Percentiles rank a stretch among this genome's conserved stretches.
Evolutionary conservation across 306 rosid genomes (phyloP).

Genomic region (Prosopis cineraria): DNA sequence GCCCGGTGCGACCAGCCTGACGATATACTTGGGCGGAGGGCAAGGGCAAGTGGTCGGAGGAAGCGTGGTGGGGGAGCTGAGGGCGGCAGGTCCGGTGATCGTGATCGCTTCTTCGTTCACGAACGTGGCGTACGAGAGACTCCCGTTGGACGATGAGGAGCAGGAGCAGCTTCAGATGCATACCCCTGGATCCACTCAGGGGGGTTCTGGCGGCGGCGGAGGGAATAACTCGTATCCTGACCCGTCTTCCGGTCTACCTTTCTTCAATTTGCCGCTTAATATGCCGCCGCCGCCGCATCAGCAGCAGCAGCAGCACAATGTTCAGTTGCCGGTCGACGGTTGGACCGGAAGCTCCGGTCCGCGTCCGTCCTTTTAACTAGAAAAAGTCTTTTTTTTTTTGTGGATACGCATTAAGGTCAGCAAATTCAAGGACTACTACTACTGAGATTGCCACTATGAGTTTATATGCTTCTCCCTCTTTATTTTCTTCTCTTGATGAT

Average conservation of each 20-base stretch:
- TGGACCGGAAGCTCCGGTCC: slow-evolving; percentile 56
- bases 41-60: slow-evolving; percentile 98
- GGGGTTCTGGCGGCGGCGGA: slow-evolving; percentile 33
- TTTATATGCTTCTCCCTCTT: slow-evolving; percentile 9
- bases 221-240: slow-evolving; percentile 61
- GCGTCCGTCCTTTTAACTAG: slow-evolving; percentile 48
- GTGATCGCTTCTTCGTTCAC: slow-evolving; percentile 90
- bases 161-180: slow-evolving; percentile 62
- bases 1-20: slow-evolving; percentile 84
- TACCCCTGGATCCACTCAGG: slow-evolving; percentile 35
- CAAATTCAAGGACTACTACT: slow-evolving; percentile 40
- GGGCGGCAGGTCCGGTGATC: slow-evolving; percentile 88
- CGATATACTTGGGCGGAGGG: slow-evolving; percentile 81
- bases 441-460: neutral
- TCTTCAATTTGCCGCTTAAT: slow-evolving; percentile 86
- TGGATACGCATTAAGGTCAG: slow-evolving; percentile 54
- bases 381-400: neutral
- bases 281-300: too few relatives aligned
- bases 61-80: slow-evolving; percentile 79
- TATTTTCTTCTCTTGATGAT: slow-evolving; percentile 17
- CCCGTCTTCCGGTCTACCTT: slow-evolving; percentile 89
- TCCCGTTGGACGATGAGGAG: slow-evolving; percentile 77
- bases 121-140: slow-evolving; percentile 87
- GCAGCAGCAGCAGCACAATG: slow-evolving; percentile 48
- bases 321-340: slow-evolving; percentile 74